Evolutionary conservation across 1,139 yeast genomes (phyloP).

Genomic region (Hemisphaericaspora subhashii): DNA sequence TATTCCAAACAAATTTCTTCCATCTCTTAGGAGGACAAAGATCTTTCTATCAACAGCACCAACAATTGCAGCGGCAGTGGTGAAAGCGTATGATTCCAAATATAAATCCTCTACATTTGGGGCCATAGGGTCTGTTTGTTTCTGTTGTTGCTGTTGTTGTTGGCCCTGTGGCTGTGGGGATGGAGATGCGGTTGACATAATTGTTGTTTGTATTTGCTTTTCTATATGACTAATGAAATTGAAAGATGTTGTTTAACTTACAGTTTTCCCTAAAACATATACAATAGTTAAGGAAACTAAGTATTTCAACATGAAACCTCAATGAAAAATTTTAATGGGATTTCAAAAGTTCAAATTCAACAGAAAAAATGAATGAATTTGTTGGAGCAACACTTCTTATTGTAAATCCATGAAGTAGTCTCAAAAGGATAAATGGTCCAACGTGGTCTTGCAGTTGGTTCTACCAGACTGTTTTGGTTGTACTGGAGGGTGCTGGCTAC

Average conservation of each 20-base stretch:
- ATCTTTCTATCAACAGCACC: constrained; percentile 91
- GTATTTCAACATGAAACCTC: too few species aligned
- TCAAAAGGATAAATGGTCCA: too few species aligned
- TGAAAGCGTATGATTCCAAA: constrained; percentile 77
- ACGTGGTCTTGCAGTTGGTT: too few species aligned
- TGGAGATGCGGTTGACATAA: constrained; percentile 21
- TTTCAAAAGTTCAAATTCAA: neutral
- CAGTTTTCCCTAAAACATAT: neutral
- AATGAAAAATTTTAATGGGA: neutral
- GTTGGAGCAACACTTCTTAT: too few species aligned
- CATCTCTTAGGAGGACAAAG: constrained; percentile 86
- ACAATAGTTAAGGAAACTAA: too few species aligned
- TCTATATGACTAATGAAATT: neutral
- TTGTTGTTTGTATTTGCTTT: neutral
- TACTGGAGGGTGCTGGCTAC: too few species aligned
- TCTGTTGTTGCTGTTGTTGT: constrained; percentile 15
- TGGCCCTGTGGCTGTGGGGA: constrained; percentile 17
- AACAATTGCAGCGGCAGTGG: constrained; percentile 94
- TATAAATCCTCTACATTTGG: constrained; percentile 53
- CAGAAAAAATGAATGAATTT: too few species aligned
- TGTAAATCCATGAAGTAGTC: too few species aligned
- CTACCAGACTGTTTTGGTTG: too few species aligned
- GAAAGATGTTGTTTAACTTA: neutral
- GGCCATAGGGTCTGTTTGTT: constrained; percentile 20
- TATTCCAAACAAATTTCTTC: constrained; percentile 84